These are phyloP conservation scores for Cyclotella sp. DNA, from an alignment of 108 stramenopile genomes.

Conservation along the genomic window DNA sequence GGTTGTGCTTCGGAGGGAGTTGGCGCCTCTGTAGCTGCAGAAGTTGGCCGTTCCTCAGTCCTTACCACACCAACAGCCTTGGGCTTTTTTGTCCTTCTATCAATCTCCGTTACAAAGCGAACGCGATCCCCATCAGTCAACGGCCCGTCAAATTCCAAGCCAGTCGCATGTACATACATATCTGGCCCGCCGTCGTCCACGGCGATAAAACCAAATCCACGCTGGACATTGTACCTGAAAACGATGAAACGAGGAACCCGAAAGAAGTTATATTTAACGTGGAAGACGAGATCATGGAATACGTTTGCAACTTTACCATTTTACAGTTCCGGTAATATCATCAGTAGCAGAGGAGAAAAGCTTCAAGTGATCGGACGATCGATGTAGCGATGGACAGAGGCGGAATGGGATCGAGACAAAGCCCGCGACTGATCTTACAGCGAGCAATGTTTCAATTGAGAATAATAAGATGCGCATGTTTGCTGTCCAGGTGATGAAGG, in stretches of 20 bases:
- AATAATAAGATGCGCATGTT: conserved; percentile 26
- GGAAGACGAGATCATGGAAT: background rate
- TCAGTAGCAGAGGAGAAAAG: conserved; percentile 17
- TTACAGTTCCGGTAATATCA: conserved; percentile 43
- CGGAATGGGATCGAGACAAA: conserved; percentile 15
- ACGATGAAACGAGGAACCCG: background rate
- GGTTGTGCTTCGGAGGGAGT: background rate
- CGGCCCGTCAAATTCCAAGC: conserved; percentile 25
- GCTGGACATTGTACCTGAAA: conserved; percentile 36
- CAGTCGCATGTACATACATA: conserved; percentile 54
- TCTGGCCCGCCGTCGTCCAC: conserved; percentile 49
- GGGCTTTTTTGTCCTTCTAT: conserved; percentile 44
- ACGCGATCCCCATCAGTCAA: conserved; percentile 37
- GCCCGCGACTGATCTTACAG: conserved; percentile 21
- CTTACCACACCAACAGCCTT: conserved; percentile 40
- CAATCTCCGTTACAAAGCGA: conserved; percentile 31
- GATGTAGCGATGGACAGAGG: background rate
- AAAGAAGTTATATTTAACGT: background rate
- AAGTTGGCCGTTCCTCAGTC: background rate
- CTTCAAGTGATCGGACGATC: background rate
- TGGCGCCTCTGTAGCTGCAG: background rate
- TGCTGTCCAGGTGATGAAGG: background rate
- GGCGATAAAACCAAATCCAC: conserved; percentile 53
- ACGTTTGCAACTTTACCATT: conserved; percentile 1
- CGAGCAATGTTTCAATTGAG: conserved; percentile 3